These are phyloP conservation scores for Argentina anserina DNA, from an alignment of 306 rosid species.

Conservation along the genomic window DNA sequence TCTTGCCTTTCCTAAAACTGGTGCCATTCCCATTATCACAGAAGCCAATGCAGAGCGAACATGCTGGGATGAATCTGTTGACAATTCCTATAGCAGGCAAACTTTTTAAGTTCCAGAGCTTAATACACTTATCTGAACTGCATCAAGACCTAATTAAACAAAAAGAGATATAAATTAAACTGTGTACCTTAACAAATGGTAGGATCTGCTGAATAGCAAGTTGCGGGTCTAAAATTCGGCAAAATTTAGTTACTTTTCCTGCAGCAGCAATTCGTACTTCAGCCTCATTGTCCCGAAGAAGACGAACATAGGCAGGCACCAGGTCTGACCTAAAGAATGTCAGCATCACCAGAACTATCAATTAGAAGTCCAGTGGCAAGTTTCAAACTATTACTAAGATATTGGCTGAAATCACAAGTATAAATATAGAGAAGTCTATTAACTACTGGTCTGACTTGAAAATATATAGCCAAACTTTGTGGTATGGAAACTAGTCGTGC, in stretches of 20 bases:
- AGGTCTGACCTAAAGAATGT: constrained; percentile 52
- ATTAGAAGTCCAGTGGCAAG: constrained; percentile 4
- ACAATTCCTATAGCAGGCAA: constrained; percentile 59
- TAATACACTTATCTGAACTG: neutral
- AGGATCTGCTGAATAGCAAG: constrained; percentile 87
- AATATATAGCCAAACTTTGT: neutral
- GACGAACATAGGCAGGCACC: constrained; percentile 95
- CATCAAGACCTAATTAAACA: neutral
- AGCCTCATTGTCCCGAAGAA: constrained; percentile 97
- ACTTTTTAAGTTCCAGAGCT: neutral
- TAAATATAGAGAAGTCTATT: neutral
- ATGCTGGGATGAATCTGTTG: constrained; percentile 97
- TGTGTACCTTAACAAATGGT: constrained; percentile 87
- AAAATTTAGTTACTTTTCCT: constrained; percentile 92
- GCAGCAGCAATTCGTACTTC: constrained; percentile 99
- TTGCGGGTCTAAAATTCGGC: constrained; percentile 86
- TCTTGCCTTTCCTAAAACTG: constrained; percentile 86
- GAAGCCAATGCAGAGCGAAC: constrained; percentile 99
- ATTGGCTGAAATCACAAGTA: neutral
- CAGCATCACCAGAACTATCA: neutral
- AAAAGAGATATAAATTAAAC: constrained; percentile 10
- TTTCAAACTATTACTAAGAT: neutral
- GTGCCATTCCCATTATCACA: constrained; percentile 99
- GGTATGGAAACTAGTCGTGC: neutral
- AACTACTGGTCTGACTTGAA: neutral